Evolutionary conservation across 495 filamentous ascomycete species (phyloP).

Genomic region (Penicillium maclennaniae): DNA sequence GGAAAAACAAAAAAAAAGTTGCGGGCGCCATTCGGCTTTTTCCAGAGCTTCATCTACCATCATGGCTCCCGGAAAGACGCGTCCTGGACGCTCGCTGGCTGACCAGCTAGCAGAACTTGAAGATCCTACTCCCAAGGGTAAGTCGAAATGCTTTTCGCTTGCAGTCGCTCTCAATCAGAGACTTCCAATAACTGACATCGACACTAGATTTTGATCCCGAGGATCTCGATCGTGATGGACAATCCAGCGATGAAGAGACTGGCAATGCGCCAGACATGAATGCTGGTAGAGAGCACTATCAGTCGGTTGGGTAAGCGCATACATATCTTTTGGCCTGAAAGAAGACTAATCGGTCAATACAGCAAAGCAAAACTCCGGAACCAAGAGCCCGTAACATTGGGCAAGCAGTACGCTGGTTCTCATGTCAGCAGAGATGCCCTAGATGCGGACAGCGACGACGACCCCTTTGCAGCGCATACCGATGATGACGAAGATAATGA

Average conservation of each 20-base stretch:
- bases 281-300: conserved; percentile 77
- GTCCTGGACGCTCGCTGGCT: conserved; percentile 44
- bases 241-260: conserved; percentile 53
- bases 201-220: conserved; percentile 83
- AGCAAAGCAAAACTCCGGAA: conserved; percentile 86
- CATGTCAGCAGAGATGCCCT: conserved; percentile 71
- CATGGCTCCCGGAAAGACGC: conserved; percentile 29
- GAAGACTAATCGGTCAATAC: conserved; percentile 7
- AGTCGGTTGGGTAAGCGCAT: conserved; percentile 63
- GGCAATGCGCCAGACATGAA: conserved; percentile 37
- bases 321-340: conserved; percentile 3
- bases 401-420: conserved; percentile 78
- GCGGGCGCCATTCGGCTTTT: conserved; percentile 10
- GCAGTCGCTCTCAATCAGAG: neutral
- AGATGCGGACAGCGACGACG: conserved; percentile 47
- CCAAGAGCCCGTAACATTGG: conserved; percentile 54
- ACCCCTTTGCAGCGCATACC: conserved; percentile 35
- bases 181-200: conserved; percentile 7
- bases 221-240: conserved; percentile 54
- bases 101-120: conserved; percentile 64
- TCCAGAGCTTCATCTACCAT: conserved; percentile 5
- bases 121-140: conserved; percentile 60
- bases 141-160: neutral
- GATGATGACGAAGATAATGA: conserved; percentile 15
- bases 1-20: conserved; percentile 36